Base-by-base conservation (phyloP, 106 monocot species). In the Dendrobium officinale region DNA sequence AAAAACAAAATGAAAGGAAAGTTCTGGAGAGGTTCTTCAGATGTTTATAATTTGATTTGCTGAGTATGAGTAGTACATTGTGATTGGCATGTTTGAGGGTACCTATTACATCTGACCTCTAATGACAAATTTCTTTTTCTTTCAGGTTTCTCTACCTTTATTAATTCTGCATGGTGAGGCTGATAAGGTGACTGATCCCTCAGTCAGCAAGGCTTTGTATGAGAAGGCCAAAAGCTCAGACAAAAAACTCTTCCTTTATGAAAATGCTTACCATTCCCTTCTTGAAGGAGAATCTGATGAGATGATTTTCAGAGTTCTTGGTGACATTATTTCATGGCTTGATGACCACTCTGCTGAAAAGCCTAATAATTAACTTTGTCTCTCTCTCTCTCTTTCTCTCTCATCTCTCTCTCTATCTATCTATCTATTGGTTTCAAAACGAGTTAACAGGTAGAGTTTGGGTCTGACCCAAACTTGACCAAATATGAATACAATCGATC, bases 261-360 rank as follows among this genome's bases (percentile, higher is more conserved):
- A 90, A 78, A 88, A 86, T 79, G 89, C 91, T 2, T 93, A 73
- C 49, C 96, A 96, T 80, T 80, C 96, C 64, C 85, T 96, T 79
- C 86, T 93, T 5, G 93, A 93, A 92, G 96, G 96, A 31, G 96
- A 96, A 80, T 75, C 90, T 6, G 93, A 93, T 70, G 93, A 93
- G 61, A 81, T 81, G 58, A 96, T 96, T 67, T 93, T 90, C 59
- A 84, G 77, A 72, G 92, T 93, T 82, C 85, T 96, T 8, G 86
- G 82, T 67, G 92, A 93, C 73, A 88, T 96, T 42, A 84, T 92
- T 9, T 79, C 84, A 68, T 96, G 96, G 96, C 82, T 96, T 11
- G 83, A 90, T 17, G 78, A 66, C 4, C 96, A 79, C 55, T 77
- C 9, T 43, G 5, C 79, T 11, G n/a, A 26, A n/a, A 54, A 54